Evolutionary conservation across 768 basidiomycete genomes (phyloP), one percentile per base, ranked within the genome.

Genomic region (Trametes cinnabarina): DNA sequence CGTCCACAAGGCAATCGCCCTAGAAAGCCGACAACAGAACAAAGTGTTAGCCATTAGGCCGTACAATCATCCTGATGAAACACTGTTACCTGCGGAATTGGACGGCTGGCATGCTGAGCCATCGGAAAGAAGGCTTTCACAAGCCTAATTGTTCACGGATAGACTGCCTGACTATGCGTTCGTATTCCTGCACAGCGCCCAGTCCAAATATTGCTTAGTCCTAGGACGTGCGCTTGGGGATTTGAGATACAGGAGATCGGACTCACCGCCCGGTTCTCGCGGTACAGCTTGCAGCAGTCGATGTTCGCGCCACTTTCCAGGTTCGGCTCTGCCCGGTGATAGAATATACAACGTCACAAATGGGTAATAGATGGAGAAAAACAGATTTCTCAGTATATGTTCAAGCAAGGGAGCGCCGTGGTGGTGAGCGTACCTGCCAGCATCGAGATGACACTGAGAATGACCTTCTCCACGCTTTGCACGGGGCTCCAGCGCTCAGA

Each of bases 401-500:
- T 23, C 51, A 30, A 51, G 49, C 34, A 17, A 37, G 23, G 11
- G 30, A 28, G 22, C 19, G 47, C 7, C n/a, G 22, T 10, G 17
- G 19, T 23, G 50, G 50, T 35, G 42, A 14, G 68, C 83, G 63
- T 63, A 91, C 93, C 92, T 61, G 97, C 95, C 12, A 99, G 80
- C 94, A 99, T 98, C 40, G 92, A 94, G 65, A 99, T 86, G 22
- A 99, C 96, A 65, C 93, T 95, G 10, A 98, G 79, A 52, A 98
- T 82, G 63, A 97, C 96, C 74, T 97, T 98, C 76, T 98, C 91
- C 15, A 99, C 92, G 67, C 92, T 93, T 74, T 98, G 96, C 0
- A 98, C 96, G n/a, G 97, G 97, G 57, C 90, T 93, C 97, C 97
- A 99, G 37, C 97, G 83, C 68, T 99, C 97, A 19, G 90, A 93